Percentiles rank a stretch among this genome's conserved stretches.
Evolutionary conservation across 306 rosid genomes (phyloP).

Genomic region (Glycine latifolia): DNA sequence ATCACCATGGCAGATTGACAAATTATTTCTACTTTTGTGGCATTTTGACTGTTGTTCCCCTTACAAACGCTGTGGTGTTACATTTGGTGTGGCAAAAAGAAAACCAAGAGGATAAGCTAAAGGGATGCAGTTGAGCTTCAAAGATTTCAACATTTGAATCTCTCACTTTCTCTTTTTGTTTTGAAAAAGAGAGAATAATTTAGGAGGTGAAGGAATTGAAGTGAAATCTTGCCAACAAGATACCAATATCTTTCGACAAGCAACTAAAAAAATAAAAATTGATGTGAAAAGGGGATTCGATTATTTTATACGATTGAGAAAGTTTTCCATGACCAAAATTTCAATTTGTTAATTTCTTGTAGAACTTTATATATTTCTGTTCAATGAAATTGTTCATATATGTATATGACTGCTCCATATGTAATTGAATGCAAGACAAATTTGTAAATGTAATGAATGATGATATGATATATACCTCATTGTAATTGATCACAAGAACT

Average conservation of each 20-base stretch:
- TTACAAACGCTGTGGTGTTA: slow-evolving; percentile 6
- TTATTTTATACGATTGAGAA: not conserved
- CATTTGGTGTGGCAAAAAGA: slow-evolving; percentile 41
- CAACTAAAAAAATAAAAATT: slow-evolving; percentile 23
- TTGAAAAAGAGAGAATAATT: slow-evolving; percentile 29
- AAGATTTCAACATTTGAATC: slow-evolving; percentile 30
- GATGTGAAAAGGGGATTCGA: slow-evolving; percentile 10
- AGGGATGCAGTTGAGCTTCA: slow-evolving; percentile 30
- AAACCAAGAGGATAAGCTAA: slow-evolving; percentile 12
- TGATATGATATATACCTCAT: not conserved
- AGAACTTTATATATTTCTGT: not conserved
- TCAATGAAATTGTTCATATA: not conserved
- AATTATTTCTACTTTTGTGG: too few relatives aligned
- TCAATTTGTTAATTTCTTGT: not conserved
- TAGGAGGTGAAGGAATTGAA: slow-evolving; percentile 43
- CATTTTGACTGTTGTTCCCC: too few relatives aligned
- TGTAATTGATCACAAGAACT: not conserved
- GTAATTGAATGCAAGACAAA: not conserved
- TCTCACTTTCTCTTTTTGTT: slow-evolving; percentile 19
- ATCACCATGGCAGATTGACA: too few relatives aligned
- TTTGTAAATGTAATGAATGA: not conserved
- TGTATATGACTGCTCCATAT: not conserved
- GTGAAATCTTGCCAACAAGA: slow-evolving; percentile 33
- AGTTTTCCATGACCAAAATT: not conserved
- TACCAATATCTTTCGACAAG: slow-evolving; percentile 59